Conservation (phyloP, 768 basidiomycete genomes). For the Pholiota molesta region DNA sequence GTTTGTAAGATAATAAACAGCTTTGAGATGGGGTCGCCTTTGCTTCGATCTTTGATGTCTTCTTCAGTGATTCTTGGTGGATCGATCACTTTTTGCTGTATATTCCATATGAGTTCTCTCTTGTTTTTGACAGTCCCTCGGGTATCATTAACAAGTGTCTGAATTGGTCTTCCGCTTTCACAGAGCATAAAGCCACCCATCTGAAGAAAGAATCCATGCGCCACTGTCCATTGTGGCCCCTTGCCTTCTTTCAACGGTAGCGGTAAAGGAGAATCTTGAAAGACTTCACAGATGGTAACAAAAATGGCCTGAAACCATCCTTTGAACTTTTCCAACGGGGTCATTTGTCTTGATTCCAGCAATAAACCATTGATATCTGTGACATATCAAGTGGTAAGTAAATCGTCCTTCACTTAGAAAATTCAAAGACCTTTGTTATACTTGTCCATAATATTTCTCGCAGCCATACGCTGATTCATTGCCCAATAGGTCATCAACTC, state of each 20-base stretch:
- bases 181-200: conserved; percentile 13
- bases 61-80: conserved; percentile 20
- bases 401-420: no score
- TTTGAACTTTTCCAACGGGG: no score
- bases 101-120: conserved; percentile 12
- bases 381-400: not conserved
- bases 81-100: conserved; percentile 17
- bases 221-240: conserved; percentile 12
- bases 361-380: not conserved
- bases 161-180: conserved; percentile 9
- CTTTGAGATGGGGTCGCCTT: conserved; percentile 37
- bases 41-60: conserved; percentile 29
- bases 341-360: no score
- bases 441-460: no score
- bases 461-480: no score
- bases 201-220: conserved; percentile 19
- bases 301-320: no score
- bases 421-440: not conserved
- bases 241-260: not conserved
- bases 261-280: not conserved
- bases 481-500: no score
- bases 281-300: no score
- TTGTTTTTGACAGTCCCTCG: not conserved
- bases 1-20: conserved; percentile 33
- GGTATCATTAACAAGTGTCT: not conserved